phyloP scores from a whole-genome alignment of 1,284 basidiomycete genomes.

The Trichosporon ovoides region DNA sequence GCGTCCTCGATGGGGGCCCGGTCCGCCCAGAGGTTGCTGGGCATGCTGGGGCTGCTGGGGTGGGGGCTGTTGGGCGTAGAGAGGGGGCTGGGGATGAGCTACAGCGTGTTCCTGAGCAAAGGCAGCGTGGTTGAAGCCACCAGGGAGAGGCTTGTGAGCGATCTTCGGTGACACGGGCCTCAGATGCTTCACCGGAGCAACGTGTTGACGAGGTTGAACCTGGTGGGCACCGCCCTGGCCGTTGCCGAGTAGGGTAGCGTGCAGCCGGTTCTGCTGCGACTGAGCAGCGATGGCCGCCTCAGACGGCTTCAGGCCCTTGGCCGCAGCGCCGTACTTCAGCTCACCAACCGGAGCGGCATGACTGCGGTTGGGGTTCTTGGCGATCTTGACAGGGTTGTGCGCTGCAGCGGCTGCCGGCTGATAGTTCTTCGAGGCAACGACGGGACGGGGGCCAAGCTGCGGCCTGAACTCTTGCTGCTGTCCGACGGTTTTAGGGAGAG shows the following conservation, averaged over 20 bases:
- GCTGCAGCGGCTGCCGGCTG: conserved; percentile 50
- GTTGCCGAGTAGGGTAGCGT: conserved; percentile 26
- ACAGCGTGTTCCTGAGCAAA: conserved; percentile 3
- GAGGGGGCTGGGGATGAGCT: not conserved
- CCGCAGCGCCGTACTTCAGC: conserved; percentile 44
- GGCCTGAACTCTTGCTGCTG: conserved; percentile 57
- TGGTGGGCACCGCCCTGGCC: conserved; percentile 10
- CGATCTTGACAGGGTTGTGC: conserved; percentile 51
- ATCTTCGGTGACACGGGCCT: conserved; percentile 18
- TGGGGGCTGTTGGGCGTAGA: not conserved
- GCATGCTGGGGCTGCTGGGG: not conserved
- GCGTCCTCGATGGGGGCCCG: not conserved
- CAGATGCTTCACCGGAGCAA: conserved; percentile 10
- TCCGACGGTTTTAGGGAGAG: conserved; percentile 45
- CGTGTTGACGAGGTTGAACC: conserved; percentile 15
- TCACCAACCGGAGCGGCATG: conserved; percentile 7
- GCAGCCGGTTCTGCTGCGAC: conserved; percentile 31
- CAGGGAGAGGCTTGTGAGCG: not conserved
- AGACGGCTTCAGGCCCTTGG: conserved; percentile 34
- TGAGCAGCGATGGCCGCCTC: conserved; percentile 6
- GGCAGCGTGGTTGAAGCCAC: not conserved
- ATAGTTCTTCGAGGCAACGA: conserved; percentile 60
- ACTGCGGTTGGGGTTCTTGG: conserved; percentile 56
- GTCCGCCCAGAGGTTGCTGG: not conserved
- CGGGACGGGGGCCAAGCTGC: conserved; percentile 62